Evolutionary conservation across 1,284 basidiomycete species (phyloP).

Genomic region (Pseudomicrostroma phylloplanum): DNA sequence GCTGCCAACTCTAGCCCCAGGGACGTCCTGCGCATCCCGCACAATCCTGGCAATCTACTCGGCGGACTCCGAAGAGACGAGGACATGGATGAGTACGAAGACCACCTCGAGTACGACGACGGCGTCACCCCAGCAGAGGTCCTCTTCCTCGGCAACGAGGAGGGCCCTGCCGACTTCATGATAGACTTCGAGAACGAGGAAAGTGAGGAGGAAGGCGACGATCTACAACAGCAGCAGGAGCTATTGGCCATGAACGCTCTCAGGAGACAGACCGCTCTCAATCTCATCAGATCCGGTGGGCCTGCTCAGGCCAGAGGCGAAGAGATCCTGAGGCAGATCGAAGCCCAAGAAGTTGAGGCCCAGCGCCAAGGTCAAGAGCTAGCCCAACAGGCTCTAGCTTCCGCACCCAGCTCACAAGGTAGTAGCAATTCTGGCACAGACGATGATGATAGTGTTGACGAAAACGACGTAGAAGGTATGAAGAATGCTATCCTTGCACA

Average conservation of each 20-base stretch:
- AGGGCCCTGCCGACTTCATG: not conserved
- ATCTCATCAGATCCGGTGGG: not conserved
- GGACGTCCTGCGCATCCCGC: not conserved
- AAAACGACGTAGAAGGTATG: too few species aligned
- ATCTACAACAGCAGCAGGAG: too few species aligned
- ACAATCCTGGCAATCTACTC: not conserved
- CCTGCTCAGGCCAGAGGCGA: conserved; percentile 6
- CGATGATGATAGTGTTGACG: too few species aligned
- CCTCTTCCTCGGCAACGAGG: too few species aligned
- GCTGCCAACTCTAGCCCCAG: not conserved
- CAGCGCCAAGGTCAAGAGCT: too few species aligned
- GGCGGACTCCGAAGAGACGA: conserved; percentile 2
- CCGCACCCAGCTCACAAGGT: too few species aligned
- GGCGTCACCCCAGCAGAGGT: not conserved
- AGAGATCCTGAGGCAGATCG: conserved; percentile 2
- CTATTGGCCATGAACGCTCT: too few species aligned
- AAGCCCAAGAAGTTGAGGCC: too few species aligned
- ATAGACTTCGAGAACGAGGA: not conserved
- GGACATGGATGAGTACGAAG: not conserved
- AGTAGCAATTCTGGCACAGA: too few species aligned
- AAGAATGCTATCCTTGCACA: too few species aligned
- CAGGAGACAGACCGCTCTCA: too few species aligned
- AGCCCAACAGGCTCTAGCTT: too few species aligned
- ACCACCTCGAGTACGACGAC: conserved; percentile 1
- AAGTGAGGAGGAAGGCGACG: not conserved